These are phyloP conservation scores for Boletus sensibilis DNA, from an alignment of 768 basidiomycete species.

Conservation along the genomic window DNA sequence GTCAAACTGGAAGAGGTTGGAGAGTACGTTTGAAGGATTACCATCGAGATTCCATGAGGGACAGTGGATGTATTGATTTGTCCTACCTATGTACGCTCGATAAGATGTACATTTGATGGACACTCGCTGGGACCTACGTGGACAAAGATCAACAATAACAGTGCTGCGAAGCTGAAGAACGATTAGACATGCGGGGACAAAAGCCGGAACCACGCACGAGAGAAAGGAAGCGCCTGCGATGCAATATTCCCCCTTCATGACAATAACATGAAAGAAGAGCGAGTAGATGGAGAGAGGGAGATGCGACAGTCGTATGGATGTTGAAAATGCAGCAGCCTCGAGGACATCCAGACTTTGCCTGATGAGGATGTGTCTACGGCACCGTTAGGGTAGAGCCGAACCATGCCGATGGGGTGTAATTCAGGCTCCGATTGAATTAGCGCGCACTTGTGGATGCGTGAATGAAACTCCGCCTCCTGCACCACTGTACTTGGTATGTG, in stretches of 20 bases:
- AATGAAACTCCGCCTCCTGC: neutral
- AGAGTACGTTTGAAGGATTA: conserved; percentile 32
- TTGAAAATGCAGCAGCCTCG: conserved; percentile 23
- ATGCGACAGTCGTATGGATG: conserved; percentile 14
- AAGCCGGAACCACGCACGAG: conserved; percentile 48
- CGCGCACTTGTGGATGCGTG: no score
- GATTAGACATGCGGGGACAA: conserved; percentile 14
- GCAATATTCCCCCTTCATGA: conserved; percentile 75
- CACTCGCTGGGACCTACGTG: conserved; percentile 53
- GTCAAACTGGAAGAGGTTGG: conserved; percentile 14
- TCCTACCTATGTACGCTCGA: conserved; percentile 53
- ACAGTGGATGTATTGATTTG: conserved; percentile 79
- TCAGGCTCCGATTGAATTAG: conserved; percentile 18
- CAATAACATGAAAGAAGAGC: conserved; percentile 21
- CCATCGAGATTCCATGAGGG: conserved; percentile 73
- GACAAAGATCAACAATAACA: conserved; percentile 71
- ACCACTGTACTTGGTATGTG: neutral
- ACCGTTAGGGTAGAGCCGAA: conserved; percentile 11
- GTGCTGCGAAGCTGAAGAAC: conserved; percentile 31
- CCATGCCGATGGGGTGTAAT: conserved; percentile 7
- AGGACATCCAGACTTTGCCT: conserved; percentile 13
- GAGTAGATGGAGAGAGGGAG: conserved; percentile 18
- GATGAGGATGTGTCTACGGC: conserved; percentile 5
- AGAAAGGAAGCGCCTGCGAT: conserved; percentile 69
- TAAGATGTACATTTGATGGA: conserved; percentile 23